A percentile compares a stretch with the other conserved stretches of the same genome.
Conservation (phyloP, 2,329 filamentous ascomycete genomes). For the Pochonia chlamydosporia region DNA sequence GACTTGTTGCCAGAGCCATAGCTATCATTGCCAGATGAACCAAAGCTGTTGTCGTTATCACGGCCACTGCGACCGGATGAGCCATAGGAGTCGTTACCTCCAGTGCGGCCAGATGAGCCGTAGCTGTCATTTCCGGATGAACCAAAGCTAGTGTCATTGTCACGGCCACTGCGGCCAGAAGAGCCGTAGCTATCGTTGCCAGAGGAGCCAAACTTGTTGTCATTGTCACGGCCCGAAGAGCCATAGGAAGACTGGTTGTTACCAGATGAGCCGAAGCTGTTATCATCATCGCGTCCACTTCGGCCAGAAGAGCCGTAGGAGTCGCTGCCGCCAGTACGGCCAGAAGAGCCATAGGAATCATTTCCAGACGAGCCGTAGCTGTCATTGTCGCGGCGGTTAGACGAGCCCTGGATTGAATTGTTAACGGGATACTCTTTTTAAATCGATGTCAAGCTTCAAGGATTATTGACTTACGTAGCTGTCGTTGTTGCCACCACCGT, state of each 20-base stretch:
- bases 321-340: conserved; percentile 10
- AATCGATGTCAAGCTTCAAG: not conserved
- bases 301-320: conserved; percentile 9
- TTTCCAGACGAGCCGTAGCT: conserved; percentile 15
- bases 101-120: conserved; percentile 11
- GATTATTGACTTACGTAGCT: conserved; percentile 17
- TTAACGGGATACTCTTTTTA: conserved; percentile 5
- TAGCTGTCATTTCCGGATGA: conserved; percentile 16
- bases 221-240: conserved; percentile 6
- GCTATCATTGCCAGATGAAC: conserved; percentile 12
- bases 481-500: conserved; percentile 21
- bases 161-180: conserved; percentile 8
- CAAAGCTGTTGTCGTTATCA: conserved; percentile 3
- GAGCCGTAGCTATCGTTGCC: conserved; percentile 14
- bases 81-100: conserved; percentile 10
- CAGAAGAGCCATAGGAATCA: conserved; percentile 12
- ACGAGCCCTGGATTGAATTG: conserved; percentile 12
- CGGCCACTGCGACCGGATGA: conserved; percentile 11
- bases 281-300: conserved; percentile 2
- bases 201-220: conserved; percentile 8
- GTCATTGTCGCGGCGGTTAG: conserved; percentile 12
- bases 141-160: conserved; percentile 17
- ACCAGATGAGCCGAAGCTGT: conserved; percentile 15
- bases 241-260: conserved; percentile 1
- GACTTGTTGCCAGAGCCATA: conserved; percentile 13